Evolutionary conservation across 2,329 filamentous ascomycete genomes (phyloP).

Genomic region (Ceratocystis albifundus): DNA sequence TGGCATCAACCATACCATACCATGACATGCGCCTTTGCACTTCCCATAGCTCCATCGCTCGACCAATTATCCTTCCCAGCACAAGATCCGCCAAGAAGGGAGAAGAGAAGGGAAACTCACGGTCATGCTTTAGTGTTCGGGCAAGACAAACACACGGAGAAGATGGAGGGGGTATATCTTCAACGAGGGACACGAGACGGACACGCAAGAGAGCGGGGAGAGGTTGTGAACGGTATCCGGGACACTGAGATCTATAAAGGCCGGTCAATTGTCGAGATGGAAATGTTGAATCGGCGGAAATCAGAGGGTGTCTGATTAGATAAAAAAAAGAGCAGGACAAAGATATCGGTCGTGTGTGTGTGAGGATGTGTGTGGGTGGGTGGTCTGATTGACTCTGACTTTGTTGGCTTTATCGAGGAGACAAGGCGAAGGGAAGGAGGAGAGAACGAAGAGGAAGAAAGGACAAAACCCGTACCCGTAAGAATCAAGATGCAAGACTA

Average conservation of each 20-base stretch:
- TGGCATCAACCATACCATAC: not conserved
- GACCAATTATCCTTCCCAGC: no score
- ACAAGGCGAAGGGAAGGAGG: not conserved
- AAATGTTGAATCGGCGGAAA: no score
- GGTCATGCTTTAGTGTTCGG: slow-evolving; percentile 1
- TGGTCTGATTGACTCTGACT: no score
- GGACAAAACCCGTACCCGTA: not conserved
- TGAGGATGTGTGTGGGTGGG: no score
- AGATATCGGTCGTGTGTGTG: no score
- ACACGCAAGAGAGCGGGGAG: no score
- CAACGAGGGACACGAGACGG: not conserved
- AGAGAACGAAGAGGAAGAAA: not conserved
- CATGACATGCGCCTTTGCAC: not conserved
- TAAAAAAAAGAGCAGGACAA: no score
- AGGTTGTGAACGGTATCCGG: no score
- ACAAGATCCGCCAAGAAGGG: no score
- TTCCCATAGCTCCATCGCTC: not conserved
- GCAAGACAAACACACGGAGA: not conserved
- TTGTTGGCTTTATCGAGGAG: not conserved
- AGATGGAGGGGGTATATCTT: not conserved
- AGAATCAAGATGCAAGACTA: not conserved
- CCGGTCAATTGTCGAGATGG: no score
- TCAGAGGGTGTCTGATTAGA: no score
- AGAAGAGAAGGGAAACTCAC: slow-evolving; percentile 1
- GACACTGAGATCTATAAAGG: no score